phyloP scores from a whole-genome alignment of 2,329 filamentous ascomycete species.

The Talaromyces atroroseus region DNA sequence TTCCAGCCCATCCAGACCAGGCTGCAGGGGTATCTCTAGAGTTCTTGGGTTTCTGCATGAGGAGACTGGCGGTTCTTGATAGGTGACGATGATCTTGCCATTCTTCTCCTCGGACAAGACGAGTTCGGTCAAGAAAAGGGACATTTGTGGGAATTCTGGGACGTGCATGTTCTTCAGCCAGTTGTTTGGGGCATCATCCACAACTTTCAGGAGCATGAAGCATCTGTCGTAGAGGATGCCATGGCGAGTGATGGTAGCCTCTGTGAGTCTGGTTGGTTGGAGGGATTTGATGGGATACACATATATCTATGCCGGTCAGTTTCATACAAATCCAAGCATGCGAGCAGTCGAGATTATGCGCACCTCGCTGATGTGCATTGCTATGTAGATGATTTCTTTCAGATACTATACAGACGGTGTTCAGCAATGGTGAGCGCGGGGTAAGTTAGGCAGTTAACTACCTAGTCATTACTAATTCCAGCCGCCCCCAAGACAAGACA shows the following conservation, averaged over 20 bases:
- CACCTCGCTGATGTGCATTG: slow-evolving; percentile 9
- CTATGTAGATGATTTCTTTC: no score
- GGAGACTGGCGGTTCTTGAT: slow-evolving; percentile 23
- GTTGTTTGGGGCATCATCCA: slow-evolving; percentile 21
- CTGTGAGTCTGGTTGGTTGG: slow-evolving; percentile 53
- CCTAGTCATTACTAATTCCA: no score
- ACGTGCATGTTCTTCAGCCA: slow-evolving; percentile 53
- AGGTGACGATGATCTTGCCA: slow-evolving; percentile 33
- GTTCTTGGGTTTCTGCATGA: slow-evolving; percentile 25
- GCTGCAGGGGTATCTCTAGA: slow-evolving; percentile 55
- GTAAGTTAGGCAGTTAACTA: not conserved
- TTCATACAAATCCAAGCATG: not conserved
- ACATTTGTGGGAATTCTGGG: slow-evolving; percentile 52
- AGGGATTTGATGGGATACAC: slow-evolving; percentile 71
- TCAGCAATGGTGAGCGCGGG: slow-evolving; percentile 13
- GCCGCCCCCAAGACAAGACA: no score
- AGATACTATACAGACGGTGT: no score
- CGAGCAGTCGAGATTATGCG: not conserved
- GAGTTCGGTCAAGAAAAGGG: slow-evolving; percentile 59
- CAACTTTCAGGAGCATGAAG: slow-evolving; percentile 62
- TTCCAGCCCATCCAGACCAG: slow-evolving; percentile 43
- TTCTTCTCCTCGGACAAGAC: slow-evolving; percentile 22
- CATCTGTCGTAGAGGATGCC: slow-evolving; percentile 62
- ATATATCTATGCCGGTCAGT: slow-evolving; percentile 49
- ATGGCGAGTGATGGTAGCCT: slow-evolving; percentile 53